Base-by-base conservation (phyloP, 1,139 yeast genomes). In the Blastobotrys indianensis region DNA sequence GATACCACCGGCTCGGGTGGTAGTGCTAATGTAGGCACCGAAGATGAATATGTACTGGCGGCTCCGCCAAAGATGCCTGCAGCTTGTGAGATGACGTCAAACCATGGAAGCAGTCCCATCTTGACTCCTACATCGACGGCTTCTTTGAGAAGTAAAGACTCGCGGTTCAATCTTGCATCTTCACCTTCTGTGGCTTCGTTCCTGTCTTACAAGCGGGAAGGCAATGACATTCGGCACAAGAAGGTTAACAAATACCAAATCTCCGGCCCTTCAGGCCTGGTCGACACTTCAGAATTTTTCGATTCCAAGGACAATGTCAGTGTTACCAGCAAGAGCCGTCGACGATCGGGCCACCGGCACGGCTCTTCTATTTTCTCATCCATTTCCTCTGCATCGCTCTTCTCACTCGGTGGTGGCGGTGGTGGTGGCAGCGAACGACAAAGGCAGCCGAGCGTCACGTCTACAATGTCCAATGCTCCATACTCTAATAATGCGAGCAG, bases 171-270 rank as follows among this genome's bases (percentile, higher is more conserved):
- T 8, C 45, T 45, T 29, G 45, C 51, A 3, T 43, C 49, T 6
- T 40, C 48, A 9, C 50, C 52, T 1, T 45, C 54, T 1, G 48
- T 44, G 11, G 38, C 50, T 8, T 43, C 53, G 2, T 53, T 54
- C 42, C 36, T 57, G 37, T 49, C 61, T 4, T 58, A 50, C 49
- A 59, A 59, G 39, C 56, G 48, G 32, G 59, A 56, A 13, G 46
- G 49, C 17, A 30, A 48, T 15, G 54, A 52, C 11, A 39, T 53
- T 29, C 47, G 41, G 37, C 56, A 50, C 37, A 51, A 51, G 40
- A 49, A 47, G 38, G 50, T 60, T 17, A 41, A 52, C 38, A 59
- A 60, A 44, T 46, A 48, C 12, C 43, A 48, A 10, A 60, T 60
- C 31, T 58, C 62, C 4, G 49, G 49, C n/a, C 63, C 63, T 1